Base-by-base conservation (phyloP, 768 basidiomycete species). In the Hygrophoropsis aurantiaca region DNA sequence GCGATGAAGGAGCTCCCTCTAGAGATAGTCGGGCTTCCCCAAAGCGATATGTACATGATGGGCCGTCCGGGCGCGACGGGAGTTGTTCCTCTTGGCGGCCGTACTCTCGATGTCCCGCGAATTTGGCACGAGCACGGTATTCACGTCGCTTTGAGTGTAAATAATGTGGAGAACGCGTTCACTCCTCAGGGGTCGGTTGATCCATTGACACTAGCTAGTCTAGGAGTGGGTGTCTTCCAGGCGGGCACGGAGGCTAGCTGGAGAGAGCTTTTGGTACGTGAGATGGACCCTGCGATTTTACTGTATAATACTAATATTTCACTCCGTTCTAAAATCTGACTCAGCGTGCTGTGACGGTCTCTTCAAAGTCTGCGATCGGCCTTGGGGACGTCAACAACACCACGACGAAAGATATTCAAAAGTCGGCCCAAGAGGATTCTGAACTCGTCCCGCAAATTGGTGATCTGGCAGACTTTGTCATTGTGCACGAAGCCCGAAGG, bases 31-130 rank as follows among this genome's bases (percentile, higher is more conserved):
- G 74, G 78, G 4, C 66, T 85, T 19, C 82, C 79, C 11, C 80
- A 83, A 55, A 83, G 75, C 46, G 83, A 86, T 53, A 68, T 84
- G 56, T 85, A 85, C 66, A 84, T 84, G 78, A 80, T 82, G 69
- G 83, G 81, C 20, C 69, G 81, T 42, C 40, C 50, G 7, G 45
- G 23, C 44, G 36, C 44, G 33, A 40, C 45, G 11, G 55, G 47
- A 16, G 52, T 65, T 30, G 58, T 61, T 21, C 65, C 70, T 23
- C 61, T 72, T 5, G 62, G 74, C 21, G 81, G 78, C 38, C 67
- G 83, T 53, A 80, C 82, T 24, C 72, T 85, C 40, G 73, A 79
- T 47, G 75, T 80, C 44, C 75, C 79, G 19, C 62, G 73, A 46
- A 65, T 81, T 38, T 66, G 64, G 49, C 62, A 61, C 50, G 66